Evolutionary conservation across 768 basidiomycete genomes (phyloP).

Genomic region (Trametes elegans): DNA sequence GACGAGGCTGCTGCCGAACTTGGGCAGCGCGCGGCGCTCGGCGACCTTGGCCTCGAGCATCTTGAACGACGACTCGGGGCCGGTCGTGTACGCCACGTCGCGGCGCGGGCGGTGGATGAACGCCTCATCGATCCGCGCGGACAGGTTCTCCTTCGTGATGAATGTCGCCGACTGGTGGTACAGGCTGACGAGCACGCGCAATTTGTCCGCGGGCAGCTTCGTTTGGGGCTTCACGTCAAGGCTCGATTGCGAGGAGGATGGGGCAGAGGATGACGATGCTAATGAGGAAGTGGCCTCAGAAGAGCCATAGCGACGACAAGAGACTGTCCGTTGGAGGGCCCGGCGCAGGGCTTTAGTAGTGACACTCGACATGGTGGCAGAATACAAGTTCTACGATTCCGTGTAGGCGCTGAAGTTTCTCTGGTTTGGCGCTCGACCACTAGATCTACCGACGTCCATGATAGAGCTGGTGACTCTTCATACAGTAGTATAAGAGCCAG

Average conservation of each 20-base stretch:
- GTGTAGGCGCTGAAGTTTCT: background rate
- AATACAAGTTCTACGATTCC: slow-evolving; percentile 17
- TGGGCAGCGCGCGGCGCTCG: slow-evolving; percentile 12
- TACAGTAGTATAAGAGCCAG: no score
- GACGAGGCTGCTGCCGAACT: no score
- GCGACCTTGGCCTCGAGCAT: slow-evolving; percentile 19
- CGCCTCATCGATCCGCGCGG: slow-evolving; percentile 59
- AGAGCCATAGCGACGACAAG: slow-evolving; percentile 20
- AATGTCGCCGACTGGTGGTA: slow-evolving; percentile 76
- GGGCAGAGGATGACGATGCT: background rate
- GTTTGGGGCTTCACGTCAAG: slow-evolving; percentile 11
- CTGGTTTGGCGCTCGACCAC: background rate
- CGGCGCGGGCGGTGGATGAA: slow-evolving; percentile 36
- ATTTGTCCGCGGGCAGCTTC: slow-evolving; percentile 50
- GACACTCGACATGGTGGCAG: slow-evolving; percentile 18
- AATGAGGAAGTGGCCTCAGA: slow-evolving; percentile 12
- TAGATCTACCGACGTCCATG: background rate
- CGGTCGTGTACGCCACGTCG: background rate
- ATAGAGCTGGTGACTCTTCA: no score
- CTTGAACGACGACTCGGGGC: slow-evolving; percentile 17
- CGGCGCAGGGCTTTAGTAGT: slow-evolving; percentile 11
- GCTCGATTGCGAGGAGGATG: slow-evolving; percentile 1
- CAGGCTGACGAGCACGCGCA: slow-evolving; percentile 72
- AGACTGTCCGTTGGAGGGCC: slow-evolving; percentile 11
- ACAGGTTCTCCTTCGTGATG: slow-evolving; percentile 69